Evolutionary conservation across 1,139 yeast species (phyloP), one percentile per base, ranked within the genome.

Genomic region (Scheffersomyces quercinus): DNA sequence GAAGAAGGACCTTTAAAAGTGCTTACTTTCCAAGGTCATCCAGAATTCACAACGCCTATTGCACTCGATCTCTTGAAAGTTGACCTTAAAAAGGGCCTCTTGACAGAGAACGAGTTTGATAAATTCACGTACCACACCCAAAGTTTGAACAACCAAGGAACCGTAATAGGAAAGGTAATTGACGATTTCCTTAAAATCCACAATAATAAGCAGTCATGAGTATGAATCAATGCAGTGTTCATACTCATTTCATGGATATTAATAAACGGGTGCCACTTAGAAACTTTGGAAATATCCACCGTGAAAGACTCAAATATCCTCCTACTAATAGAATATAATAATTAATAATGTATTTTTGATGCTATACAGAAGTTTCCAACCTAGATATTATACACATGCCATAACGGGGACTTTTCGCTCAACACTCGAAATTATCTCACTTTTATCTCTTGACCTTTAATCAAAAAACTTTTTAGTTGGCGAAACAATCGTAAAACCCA

Each of bases 1-100:
- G 71, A 67, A 46, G 65, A 69, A 6, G 72, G 68, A 48, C 67
- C 69, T 0, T 37, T 69, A 15, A 70, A 71, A 41, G 46, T 84
- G 3, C 66, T 88, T 36, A 80, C 95, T 0, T 80, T 88, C 54
- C 97, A 90, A 60, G 97, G 97, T 0, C 97, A 90, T 58, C 97
- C 97, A 0, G 97, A 90, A 59, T 89, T 87, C 55, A 59, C 70
- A 26, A 65, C 72, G 1, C 74, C 65, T 3, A 51, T 60, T 39
- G 62, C 70, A 3, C 50, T 56, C 36, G 67, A 40, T 48, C 68
- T 58, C 60, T 68, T 58, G 46, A 56, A 51, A 13, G 26, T 26
- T 9, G 43, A 39, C 13, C 6, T 31, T 28, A 15, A 45, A 6
- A 20, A 30, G 15, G 42, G 43, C 26, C 12, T 13, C 4, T 36